Conservation (phyloP, 176 grass and related monocot species). For the Raddia distichophylla region DNA sequence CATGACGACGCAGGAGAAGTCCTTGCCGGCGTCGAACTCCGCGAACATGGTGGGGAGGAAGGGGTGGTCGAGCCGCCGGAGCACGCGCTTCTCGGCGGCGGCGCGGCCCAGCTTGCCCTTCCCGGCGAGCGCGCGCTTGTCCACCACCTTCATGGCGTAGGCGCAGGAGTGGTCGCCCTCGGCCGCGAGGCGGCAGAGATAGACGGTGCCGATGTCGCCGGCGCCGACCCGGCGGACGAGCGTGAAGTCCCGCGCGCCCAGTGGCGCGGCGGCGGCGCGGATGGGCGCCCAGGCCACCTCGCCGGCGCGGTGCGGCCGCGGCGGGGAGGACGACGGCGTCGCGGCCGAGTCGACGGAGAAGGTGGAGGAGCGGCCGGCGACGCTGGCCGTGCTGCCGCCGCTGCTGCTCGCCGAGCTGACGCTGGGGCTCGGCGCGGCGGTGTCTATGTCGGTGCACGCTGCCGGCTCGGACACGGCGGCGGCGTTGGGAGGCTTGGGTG, state of each 20-base stretch:
- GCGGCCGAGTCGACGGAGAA: conserved; percentile 29
- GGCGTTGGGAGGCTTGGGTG: conserved; percentile 37
- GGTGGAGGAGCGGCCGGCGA: conserved; percentile 64
- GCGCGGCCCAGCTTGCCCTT: conserved; percentile 92
- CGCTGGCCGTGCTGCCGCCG: conserved; percentile 53
- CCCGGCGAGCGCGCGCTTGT: conserved; percentile 68
- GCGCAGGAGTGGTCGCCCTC: conserved; percentile 29
- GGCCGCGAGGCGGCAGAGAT: conserved; percentile 72
- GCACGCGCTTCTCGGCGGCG: conserved; percentile 80
- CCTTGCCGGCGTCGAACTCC: conserved; percentile 75
- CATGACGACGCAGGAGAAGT: conserved; percentile 96
- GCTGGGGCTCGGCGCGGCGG: conserved; percentile 65
- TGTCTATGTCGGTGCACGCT: conserved; percentile 52
- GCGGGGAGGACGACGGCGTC: conserved; percentile 35
- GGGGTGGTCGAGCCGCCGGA: conserved; percentile 84
- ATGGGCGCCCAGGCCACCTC: conserved; percentile 72
- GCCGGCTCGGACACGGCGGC: conserved; percentile 31
- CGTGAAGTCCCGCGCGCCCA: conserved; percentile 89
- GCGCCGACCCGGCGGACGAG: conserved; percentile 81
- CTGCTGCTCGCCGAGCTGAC: conserved; percentile 70
- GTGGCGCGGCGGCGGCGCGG: conserved; percentile 33
- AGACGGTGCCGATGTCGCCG: conserved; percentile 92
- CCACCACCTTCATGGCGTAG: conserved; percentile 99
- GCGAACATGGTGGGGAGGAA: conserved; percentile 91
- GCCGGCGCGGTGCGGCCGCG: conserved; percentile 73